Evolutionary conservation across 1,284 basidiomycete genomes (phyloP).

Genomic region (Coniferiporia sulphurascens): DNA sequence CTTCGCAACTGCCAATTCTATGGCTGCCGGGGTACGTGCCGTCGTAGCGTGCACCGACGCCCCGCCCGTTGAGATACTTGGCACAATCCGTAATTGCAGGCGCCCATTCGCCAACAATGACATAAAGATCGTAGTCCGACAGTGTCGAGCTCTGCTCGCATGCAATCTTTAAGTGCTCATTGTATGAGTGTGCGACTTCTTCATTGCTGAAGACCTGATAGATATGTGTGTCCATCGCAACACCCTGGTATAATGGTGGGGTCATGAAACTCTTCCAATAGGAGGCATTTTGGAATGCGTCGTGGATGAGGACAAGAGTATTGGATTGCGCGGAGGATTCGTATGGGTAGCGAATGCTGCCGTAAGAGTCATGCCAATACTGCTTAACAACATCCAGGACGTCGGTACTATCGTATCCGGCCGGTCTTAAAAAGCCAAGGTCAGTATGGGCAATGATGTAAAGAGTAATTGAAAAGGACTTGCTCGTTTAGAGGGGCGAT

Average conservation of each 20-base stretch:
- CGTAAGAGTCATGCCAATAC: slow-evolving; percentile 73
- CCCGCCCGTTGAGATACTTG: slow-evolving; percentile 68
- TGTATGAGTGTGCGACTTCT: slow-evolving; percentile 47
- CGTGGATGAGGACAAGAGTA: slow-evolving; percentile 70
- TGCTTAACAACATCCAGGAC: slow-evolving; percentile 57
- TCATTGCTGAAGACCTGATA: slow-evolving; percentile 75
- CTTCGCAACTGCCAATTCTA: slow-evolving; percentile 67
- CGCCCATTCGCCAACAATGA: slow-evolving; percentile 84
- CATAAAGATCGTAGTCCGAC: slow-evolving; percentile 59
- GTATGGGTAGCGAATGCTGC: slow-evolving; percentile 67
- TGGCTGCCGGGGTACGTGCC: slow-evolving; percentile 65
- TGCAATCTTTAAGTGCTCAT: slow-evolving; percentile 62
- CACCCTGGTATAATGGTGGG: slow-evolving; percentile 52
- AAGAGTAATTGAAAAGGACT: slow-evolving; percentile 22
- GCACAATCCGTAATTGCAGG: slow-evolving; percentile 85
- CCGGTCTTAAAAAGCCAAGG: slow-evolving; percentile 51
- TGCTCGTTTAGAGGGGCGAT: slow-evolving; percentile 80
- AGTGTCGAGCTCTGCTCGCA: slow-evolving; percentile 50
- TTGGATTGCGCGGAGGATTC: slow-evolving; percentile 55
- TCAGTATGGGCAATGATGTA: neutral
- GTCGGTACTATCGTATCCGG: slow-evolving; percentile 56
- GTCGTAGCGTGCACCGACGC: slow-evolving; percentile 73
- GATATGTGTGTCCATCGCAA: slow-evolving; percentile 80
- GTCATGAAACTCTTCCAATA: slow-evolving; percentile 74
- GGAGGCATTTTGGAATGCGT: slow-evolving; percentile 78